Evolutionary conservation across 1,139 yeast genomes (phyloP), one percentile per base, ranked within the genome.

Genomic region (Nakaseomyces uthaithaninus): DNA sequence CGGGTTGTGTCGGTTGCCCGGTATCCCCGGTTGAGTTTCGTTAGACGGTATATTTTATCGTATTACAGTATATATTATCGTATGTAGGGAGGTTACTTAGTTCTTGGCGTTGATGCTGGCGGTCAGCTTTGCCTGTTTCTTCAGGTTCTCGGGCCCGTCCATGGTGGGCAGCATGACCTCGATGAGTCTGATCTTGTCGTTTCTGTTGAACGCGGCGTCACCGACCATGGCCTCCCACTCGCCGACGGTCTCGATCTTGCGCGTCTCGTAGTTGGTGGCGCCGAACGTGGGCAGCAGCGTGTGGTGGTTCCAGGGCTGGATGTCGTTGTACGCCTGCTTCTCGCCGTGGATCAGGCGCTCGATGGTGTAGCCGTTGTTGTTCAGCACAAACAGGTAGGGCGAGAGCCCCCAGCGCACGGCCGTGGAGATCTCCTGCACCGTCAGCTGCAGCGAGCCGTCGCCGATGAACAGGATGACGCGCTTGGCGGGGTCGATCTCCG

Each of bases 281-380:
- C 80, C 82, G 68, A 84, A 85, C 41, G 81, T 65, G 42, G 80
- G 79, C 59, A 84, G 70, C 50, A 84, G 62, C 44, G 71, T 69
- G 63, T 74, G 69, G 67, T 84, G 84, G 60, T 81, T 73, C 94
- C 94, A 85, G 48, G 78, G 72, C 65, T 84, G 93, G 56, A 85
- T 77, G 56, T 80, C 83, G 63, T 85, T 84, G 68, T 85, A 85
- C 38, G 70, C 60, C 35, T 93, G 91, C 35, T 67, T 69, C 53
- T 72, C 77, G 52, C 94, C 94, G 64, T 84, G 94, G 52, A 85
- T 83, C 66, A 85, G 73, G 65, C 89, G 76, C 68, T 85, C 94
- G 62, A 85, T 84, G 49, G 95, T 84, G 71, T 84, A 84, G 59
- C 95, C 94, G 51, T 76, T 80, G 64, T 85, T 85, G 71, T 85